These are phyloP conservation scores for Dendrocalamus sinicus DNA, from an alignment of 176 grass and related monocot genomes.

Conservation along the genomic window DNA sequence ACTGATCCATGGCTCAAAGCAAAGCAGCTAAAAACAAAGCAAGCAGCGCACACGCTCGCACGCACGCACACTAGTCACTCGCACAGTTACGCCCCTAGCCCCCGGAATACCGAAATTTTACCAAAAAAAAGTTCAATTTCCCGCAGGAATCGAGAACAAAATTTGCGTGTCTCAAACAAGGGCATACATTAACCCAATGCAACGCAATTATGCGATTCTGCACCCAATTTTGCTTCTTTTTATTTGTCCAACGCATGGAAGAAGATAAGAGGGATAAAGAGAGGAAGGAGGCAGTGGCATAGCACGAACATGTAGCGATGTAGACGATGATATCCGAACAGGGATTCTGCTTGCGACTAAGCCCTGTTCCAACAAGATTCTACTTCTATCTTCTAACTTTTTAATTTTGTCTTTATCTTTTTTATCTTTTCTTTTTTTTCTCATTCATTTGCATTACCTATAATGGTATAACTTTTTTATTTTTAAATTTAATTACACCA, in stretches of 20 bases:
- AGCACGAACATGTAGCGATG: neutral
- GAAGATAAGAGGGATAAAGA: neutral
- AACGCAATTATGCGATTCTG: neutral
- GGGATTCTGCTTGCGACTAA: slow-evolving; percentile 21
- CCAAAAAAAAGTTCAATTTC: no score
- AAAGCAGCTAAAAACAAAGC: neutral
- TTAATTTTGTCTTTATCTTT: no score
- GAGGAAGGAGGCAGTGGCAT: neutral
- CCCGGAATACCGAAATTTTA: no score
- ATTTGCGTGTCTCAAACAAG: neutral
- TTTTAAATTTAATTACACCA: no score
- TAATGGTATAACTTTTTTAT: neutral
- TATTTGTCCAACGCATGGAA: neutral
- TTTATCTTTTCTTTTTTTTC: no score
- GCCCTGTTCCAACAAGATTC: no score
- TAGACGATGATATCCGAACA: slow-evolving; percentile 20
- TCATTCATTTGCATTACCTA: no score
- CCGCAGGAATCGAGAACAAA: neutral
- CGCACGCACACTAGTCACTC: neutral
- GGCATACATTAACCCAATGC: neutral
- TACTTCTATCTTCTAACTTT: no score
- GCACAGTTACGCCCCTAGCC: neutral
- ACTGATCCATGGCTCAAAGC: slow-evolving; percentile 44
- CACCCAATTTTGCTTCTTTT: neutral
- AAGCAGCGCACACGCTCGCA: slow-evolving; percentile 18